Conservation (phyloP, 345 rosid genomes). For the Jatropha curcas region DNA sequence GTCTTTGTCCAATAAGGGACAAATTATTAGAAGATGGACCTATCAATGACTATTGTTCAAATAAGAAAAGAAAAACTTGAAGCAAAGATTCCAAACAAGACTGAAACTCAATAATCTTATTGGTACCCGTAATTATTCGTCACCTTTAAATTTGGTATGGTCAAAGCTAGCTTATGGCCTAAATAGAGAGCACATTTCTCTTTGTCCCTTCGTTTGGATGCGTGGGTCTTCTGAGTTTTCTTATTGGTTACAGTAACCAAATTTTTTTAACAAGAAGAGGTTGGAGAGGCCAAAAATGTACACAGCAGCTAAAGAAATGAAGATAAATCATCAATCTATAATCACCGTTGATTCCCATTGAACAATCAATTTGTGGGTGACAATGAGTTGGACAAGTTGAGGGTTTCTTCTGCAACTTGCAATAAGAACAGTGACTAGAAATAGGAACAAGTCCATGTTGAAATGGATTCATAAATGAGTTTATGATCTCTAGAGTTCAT, state of each 20-base stretch:
- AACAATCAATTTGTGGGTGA: slow-evolving; percentile 16
- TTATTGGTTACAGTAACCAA: not conserved
- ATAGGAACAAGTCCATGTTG: not conserved
- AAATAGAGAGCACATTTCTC: not conserved
- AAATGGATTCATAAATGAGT: not conserved
- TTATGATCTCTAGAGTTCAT: not conserved
- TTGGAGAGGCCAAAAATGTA: not conserved
- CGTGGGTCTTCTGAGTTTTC: not conserved
- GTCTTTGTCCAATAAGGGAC: not conserved
- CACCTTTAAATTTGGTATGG: not conserved
- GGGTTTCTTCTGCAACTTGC: not conserved
- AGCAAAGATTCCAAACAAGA: not conserved
- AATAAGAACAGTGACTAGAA: not conserved
- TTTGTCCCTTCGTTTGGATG: not conserved
- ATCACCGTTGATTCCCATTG: not conserved
- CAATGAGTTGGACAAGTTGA: not conserved
- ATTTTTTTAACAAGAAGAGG: not conserved
- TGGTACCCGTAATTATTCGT: not conserved
- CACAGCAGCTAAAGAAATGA: not conserved
- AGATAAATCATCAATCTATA: not conserved
- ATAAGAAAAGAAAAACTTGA: not conserved
- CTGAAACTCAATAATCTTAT: not conserved
- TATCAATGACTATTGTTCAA: not conserved
- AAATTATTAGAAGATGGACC: not conserved
- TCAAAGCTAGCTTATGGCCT: not conserved